A percentile compares a stretch with the other conserved stretches of the same genome.
phyloP scores from a whole-genome alignment of 371 early-diverging fungal genomes.

The Basidiobolus meristosporus region DNA sequence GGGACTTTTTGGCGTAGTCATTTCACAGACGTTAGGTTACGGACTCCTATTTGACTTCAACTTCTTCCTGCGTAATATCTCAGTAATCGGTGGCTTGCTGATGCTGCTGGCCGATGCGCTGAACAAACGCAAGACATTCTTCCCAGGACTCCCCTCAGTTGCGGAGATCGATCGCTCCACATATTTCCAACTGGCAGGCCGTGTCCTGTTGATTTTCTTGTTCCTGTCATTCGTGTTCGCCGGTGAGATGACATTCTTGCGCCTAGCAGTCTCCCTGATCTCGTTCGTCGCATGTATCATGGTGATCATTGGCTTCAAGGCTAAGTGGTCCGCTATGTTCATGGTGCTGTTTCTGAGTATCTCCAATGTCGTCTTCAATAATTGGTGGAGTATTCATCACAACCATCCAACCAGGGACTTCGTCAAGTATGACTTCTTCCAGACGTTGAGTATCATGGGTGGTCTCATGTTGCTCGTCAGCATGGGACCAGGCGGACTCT shows the following conservation, averaged over 20 bases:
- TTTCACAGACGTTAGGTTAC: conserved; percentile 80
- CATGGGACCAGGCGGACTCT: conserved; percentile 80
- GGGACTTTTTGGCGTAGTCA: conserved; percentile 59
- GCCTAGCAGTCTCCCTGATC: conserved; percentile 44
- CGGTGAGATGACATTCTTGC: conserved; percentile 54
- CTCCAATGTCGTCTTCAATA: conserved; percentile 79
- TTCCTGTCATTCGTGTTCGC: conserved; percentile 77
- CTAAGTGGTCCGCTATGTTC: conserved; percentile 85
- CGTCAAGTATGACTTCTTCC: conserved; percentile 95
- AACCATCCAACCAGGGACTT: conserved; percentile 69
- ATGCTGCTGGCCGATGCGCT: conserved; percentile 70
- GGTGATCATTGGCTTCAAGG: conserved; percentile 94
- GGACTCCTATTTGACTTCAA: conserved; percentile 75
- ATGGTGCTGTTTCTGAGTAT: conserved; percentile 72
- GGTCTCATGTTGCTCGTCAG: conserved; percentile 82
- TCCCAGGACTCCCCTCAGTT: conserved; percentile 74
- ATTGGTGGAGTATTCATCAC: conserved; percentile 88
- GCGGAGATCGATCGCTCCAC: conserved; percentile 60
- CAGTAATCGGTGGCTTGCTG: conserved; percentile 79
- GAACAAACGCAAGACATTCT: conserved; percentile 42
- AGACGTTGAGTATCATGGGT: conserved; percentile 90
- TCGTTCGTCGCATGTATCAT: conserved; percentile 76
- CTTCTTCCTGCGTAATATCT: conserved; percentile 83
- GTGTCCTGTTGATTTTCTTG: conserved; percentile 80
- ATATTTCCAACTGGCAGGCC: conserved; percentile 79